These are phyloP conservation scores for Raffaelea deltoideospora DNA, from an alignment of 2,329 filamentous ascomycete species.

Conservation along the genomic window DNA sequence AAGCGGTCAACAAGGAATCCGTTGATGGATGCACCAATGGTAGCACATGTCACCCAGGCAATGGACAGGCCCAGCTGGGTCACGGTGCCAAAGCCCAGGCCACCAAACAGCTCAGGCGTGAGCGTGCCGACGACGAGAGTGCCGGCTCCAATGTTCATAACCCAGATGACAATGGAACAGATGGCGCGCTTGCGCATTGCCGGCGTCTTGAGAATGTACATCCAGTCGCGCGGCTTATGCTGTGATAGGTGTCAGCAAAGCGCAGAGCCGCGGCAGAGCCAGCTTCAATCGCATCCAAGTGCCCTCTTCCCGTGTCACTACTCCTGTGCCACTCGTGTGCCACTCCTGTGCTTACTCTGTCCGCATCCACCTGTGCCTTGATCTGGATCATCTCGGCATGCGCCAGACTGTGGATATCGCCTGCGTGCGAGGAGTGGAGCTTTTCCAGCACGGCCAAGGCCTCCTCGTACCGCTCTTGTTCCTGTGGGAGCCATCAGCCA, in stretches of 20 bases:
- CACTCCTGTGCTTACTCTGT: too few relatives aligned
- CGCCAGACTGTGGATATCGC: background rate
- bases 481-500: too few relatives aligned
- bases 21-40: background rate
- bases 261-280: too few relatives aligned
- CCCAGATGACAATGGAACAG: conserved; percentile 1
- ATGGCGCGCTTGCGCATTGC: background rate
- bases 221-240: background rate
- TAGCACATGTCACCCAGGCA: background rate
- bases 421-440: background rate
- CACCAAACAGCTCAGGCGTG: background rate
- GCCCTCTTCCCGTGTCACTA: too few relatives aligned
- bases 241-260: too few relatives aligned
- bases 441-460: background rate
- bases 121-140: background rate
- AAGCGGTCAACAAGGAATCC: background rate
- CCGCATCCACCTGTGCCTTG: background rate
- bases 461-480: background rate
- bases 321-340: too few relatives aligned
- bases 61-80: background rate
- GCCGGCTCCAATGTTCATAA: background rate
- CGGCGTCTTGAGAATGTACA: background rate
- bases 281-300: too few relatives aligned
- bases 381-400: background rate
- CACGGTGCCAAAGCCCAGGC: background rate